Evolutionary conservation across 306 rosid species (phyloP).

Genomic region (Gynostemma pentaphyllum): DNA sequence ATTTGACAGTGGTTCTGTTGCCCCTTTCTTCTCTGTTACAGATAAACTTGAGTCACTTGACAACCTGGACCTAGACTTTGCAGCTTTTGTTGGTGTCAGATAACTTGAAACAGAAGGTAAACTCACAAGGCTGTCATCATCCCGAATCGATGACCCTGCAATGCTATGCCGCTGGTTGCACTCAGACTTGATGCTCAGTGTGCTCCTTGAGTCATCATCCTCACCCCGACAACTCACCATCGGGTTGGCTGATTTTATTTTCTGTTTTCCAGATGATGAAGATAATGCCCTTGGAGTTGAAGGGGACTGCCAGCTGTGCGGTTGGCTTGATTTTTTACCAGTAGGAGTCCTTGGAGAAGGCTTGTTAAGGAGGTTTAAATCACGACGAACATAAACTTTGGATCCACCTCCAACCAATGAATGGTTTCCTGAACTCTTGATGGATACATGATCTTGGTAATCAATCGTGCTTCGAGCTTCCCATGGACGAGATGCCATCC

Average conservation of each 20-base stretch:
- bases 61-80: conserved; percentile 33
- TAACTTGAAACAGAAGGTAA: conserved; percentile 38
- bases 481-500: conserved; percentile 90
- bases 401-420: conserved; percentile 45
- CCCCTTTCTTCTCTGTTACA: conserved; percentile 7
- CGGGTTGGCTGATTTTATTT: conserved; percentile 4
- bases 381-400: conserved; percentile 35
- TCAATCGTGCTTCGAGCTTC: conserved; percentile 36
- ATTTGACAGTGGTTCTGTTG: too few relatives aligned
- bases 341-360: conserved; percentile 16
- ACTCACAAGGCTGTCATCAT: conserved; percentile 34
- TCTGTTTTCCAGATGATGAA: conserved; percentile 20
- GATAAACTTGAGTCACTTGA: conserved; percentile 28
- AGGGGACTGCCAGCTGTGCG: conserved; percentile 25
- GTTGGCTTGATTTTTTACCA: conserved; percentile 25
- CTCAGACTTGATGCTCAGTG: conserved; percentile 14
- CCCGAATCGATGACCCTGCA: conserved; percentile 34
- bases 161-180: conserved; percentile 55
- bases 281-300: conserved; percentile 21
- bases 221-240: conserved; percentile 25
- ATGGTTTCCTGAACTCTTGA: conserved; percentile 23
- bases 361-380: conserved; percentile 17
- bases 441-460: conserved; percentile 23
- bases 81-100: conserved; percentile 27
- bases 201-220: conserved; percentile 24